phyloP scores from a whole-genome alignment of 192 early-diverging fungal species.

The Podila minutissima region DNA sequence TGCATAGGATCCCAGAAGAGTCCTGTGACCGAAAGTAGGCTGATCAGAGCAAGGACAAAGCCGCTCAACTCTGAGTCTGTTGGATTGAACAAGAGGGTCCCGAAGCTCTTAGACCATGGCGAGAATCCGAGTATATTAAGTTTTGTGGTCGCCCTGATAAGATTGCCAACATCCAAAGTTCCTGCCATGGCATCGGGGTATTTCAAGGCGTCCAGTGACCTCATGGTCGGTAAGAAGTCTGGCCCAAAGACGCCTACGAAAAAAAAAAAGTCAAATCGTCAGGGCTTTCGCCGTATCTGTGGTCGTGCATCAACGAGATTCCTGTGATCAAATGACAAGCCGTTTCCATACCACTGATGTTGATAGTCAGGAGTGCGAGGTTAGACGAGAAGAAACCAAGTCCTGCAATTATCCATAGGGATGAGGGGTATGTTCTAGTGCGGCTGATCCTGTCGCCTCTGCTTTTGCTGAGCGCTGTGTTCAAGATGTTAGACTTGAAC shows the following conservation, averaged over 20 bases:
- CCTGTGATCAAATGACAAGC: not conserved
- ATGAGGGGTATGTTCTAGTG: conserved; percentile 16
- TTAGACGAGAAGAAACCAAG: conserved; percentile 9
- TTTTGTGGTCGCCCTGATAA: not conserved
- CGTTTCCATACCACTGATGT: conserved; percentile 13
- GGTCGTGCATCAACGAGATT: not conserved
- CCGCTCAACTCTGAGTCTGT: conserved; percentile 2
- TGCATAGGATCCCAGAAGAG: conserved; percentile 28
- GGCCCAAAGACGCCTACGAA: conserved; percentile 7
- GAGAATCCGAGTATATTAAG: not conserved
- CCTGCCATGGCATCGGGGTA: not conserved
- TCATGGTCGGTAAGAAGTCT: not conserved
- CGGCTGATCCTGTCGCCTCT: conserved; percentile 22
- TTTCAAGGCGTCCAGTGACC: not conserved
- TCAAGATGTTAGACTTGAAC: conserved; percentile 33
- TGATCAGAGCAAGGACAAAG: not conserved
- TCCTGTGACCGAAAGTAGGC: not conserved
- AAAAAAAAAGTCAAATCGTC: not conserved
- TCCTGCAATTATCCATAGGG: conserved; percentile 21
- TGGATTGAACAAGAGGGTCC: not conserved
- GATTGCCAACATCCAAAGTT: not conserved
- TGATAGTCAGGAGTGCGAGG: not conserved
- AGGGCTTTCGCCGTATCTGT: not conserved
- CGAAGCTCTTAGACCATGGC: conserved; percentile 15
- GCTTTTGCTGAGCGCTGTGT: conserved; percentile 34